These are phyloP conservation scores for Talaromyces sp. DNA, from an alignment of 2,329 filamentous ascomycete genomes.

Conservation along the genomic window DNA sequence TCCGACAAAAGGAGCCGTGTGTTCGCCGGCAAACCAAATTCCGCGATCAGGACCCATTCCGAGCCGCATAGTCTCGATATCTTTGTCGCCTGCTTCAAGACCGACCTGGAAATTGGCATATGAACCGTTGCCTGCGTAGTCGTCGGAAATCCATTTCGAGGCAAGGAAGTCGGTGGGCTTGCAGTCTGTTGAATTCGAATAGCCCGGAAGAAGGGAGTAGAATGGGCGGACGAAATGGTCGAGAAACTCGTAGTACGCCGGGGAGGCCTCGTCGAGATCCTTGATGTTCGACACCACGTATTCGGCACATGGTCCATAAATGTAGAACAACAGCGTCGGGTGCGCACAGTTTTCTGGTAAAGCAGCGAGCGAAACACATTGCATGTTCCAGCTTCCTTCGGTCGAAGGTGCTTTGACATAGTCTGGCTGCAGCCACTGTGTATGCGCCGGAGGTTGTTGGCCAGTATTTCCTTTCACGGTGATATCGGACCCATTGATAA, in stretches of 20 bases:
- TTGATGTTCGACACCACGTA: conserved; percentile 33
- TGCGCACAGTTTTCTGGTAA: conserved; percentile 58
- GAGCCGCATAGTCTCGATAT: conserved; percentile 58
- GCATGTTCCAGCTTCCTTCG: conserved; percentile 64
- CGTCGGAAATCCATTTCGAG: conserved; percentile 74
- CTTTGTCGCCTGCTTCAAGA: conserved; percentile 62
- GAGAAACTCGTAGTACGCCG: conserved; percentile 52
- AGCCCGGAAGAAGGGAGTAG: conserved; percentile 68
- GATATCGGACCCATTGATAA: conserved; percentile 5
- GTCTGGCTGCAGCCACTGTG: conserved; percentile 66
- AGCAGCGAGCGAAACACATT: conserved; percentile 70
- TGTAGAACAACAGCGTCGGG: conserved; percentile 77
- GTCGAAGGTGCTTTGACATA: conserved; percentile 59
- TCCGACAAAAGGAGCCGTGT: conserved; percentile 84
- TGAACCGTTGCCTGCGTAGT: conserved; percentile 73
- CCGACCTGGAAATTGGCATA: conserved; percentile 84
- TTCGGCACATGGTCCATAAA: conserved; percentile 39
- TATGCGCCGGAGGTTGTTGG: conserved; percentile 57
- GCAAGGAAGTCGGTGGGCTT: conserved; percentile 59
- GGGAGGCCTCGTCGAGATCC: conserved; percentile 28
- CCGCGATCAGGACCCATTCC: conserved; percentile 52
- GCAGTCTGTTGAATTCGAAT: conserved; percentile 53
- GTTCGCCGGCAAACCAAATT: conserved; percentile 84
- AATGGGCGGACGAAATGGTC: conserved; percentile 70
- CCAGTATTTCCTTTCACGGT: conserved; percentile 1